These are phyloP conservation scores for Nothophaeocryptopus gaeumannii DNA, from an alignment of 2,329 filamentous ascomycete genomes.

Conservation along the genomic window DNA sequence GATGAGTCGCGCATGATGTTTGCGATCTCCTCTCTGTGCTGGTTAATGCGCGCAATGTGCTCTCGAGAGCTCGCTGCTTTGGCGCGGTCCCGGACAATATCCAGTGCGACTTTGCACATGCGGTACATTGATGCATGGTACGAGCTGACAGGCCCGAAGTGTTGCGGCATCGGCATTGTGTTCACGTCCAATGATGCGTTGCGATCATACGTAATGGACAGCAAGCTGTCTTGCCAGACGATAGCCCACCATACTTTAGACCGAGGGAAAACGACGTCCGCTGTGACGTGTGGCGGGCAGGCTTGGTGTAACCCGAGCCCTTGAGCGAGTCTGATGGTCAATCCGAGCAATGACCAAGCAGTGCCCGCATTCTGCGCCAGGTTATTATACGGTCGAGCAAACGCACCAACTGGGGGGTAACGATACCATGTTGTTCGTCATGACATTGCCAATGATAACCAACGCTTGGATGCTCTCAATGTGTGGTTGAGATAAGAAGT, in stretches of 20 bases:
- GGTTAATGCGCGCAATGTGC: conserved; percentile 51
- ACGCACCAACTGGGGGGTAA: conserved; percentile 8
- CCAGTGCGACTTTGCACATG: conserved; percentile 57
- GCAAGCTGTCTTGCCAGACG: conserved; percentile 63
- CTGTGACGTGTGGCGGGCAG: conserved; percentile 53
- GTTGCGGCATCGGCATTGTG: conserved; percentile 40
- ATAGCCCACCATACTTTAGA: conserved; percentile 55
- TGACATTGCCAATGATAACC: conserved; percentile 58
- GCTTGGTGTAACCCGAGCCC: conserved; percentile 59
- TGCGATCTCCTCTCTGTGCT: conserved; percentile 57
- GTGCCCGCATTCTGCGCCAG: conserved; percentile 55
- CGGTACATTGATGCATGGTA: conserved; percentile 59
- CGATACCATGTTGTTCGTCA: conserved; percentile 35
- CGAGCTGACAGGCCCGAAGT: conserved; percentile 45
- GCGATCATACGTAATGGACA: conserved; percentile 63
- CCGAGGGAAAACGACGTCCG: conserved; percentile 44
- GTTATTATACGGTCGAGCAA: conserved; percentile 13
- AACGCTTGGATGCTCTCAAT: conserved; percentile 62
- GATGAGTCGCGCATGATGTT: conserved; percentile 58
- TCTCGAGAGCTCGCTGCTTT: conserved; percentile 54
- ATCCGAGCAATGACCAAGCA: conserved; percentile 59
- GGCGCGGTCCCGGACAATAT: conserved; percentile 58
- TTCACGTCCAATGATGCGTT: conserved; percentile 53
- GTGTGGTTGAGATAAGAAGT: conserved; percentile 61
- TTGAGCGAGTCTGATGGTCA: conserved; percentile 60